These are phyloP conservation scores for Didymella arachidicola DNA, from an alignment of 2,329 filamentous ascomycete species.

Conservation along the genomic window DNA sequence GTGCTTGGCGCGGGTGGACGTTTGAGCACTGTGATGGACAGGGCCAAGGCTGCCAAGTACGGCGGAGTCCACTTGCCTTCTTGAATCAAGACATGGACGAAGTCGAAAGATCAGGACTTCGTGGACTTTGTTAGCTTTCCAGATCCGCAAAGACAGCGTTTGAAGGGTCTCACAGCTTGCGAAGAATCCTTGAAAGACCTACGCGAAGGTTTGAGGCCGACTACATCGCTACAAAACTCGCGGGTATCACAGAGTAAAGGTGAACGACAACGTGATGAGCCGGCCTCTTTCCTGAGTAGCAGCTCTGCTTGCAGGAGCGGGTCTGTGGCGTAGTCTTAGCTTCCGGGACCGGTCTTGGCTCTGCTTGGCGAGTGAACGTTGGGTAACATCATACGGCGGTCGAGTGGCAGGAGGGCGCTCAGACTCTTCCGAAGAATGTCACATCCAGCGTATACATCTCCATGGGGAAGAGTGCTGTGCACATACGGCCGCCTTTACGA, in stretches of 20 bases:
- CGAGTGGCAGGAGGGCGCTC: conserved; percentile 7
- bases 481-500: not conserved
- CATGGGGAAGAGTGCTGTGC: not conserved
- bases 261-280: not conserved
- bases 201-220: too few species aligned
- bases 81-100: conserved; percentile 21
- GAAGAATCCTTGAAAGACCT: not conserved
- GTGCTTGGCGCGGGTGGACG: conserved; percentile 30
- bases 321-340: conserved; percentile 11
- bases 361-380: conserved; percentile 16
- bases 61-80: conserved; percentile 24
- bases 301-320: not conserved
- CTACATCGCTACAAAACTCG: not conserved
- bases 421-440: conserved; percentile 3
- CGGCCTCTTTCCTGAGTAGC: not conserved
- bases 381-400: conserved; percentile 2
- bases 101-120: not conserved
- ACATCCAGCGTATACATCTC: not conserved
- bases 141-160: not conserved
- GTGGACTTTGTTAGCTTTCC: too few species aligned
- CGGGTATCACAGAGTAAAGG: not conserved
- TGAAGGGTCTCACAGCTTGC: not conserved
- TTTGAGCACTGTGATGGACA: conserved; percentile 45
- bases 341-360: conserved; percentile 28
- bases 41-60: conserved; percentile 23